Evolutionary conservation across 495 filamentous ascomycete genomes (phyloP).

Genomic region (Aspergillus coremiiformis): DNA sequence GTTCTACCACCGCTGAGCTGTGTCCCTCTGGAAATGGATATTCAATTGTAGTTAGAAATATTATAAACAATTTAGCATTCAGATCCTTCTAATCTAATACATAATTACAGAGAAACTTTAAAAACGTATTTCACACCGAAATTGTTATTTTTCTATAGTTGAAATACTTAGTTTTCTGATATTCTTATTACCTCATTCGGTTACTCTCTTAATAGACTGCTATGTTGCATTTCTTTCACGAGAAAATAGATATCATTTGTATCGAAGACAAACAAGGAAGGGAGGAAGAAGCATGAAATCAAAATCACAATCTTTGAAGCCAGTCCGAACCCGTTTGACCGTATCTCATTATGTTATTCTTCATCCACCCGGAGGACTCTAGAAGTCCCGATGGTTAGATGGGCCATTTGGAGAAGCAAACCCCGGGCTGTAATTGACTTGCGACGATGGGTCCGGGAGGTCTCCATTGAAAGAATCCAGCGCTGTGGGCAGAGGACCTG

Average conservation of each 20-base stretch:
- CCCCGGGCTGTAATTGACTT: conserved; percentile 27
- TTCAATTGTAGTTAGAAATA: no score
- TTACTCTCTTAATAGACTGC: no score
- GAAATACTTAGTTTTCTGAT: no score
- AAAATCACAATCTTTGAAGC: not conserved
- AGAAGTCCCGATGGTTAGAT: conserved; percentile 26
- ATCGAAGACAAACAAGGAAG: not conserved
- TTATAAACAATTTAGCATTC: no score
- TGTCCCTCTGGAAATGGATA: no score
- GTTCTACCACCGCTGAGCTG: no score
- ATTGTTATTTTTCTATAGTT: no score
- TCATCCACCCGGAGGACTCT: not conserved
- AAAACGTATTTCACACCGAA: no score
- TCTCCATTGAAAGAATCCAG: conserved; percentile 30
- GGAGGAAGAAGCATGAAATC: not conserved
- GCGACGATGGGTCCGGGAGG: conserved; percentile 26
- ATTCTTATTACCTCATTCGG: no score
- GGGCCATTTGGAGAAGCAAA: conserved; percentile 27
- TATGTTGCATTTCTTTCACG: no score
- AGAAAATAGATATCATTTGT: not conserved
- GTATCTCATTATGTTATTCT: not conserved
- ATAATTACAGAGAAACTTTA: no score
- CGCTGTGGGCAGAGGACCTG: conserved; percentile 19
- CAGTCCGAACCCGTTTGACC: not conserved
- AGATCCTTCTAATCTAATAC: no score